Percentiles rank a stretch among this genome's conserved stretches.
Evolutionary conservation across 2,329 filamentous ascomycete species (phyloP).

Genomic region (Exophiala phaeomuriformis): DNA sequence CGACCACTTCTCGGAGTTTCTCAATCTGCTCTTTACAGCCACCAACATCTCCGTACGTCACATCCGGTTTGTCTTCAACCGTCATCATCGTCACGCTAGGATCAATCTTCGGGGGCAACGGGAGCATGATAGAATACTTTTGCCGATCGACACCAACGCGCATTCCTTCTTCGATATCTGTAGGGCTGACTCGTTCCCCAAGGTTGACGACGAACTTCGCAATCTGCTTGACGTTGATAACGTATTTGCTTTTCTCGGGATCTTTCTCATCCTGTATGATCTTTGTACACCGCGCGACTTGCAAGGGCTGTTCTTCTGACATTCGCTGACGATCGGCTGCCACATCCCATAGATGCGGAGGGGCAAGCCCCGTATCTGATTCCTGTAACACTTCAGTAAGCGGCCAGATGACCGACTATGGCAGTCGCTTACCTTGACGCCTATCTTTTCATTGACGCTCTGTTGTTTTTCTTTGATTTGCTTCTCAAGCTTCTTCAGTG

Average conservation of each 20-base stretch:
- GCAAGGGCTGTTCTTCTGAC: slow-evolving; percentile 94
- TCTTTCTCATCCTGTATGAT: slow-evolving; percentile 97
- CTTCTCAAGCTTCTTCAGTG: slow-evolving; percentile 95
- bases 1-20: slow-evolving; percentile 95
- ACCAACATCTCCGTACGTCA: slow-evolving; percentile 97
- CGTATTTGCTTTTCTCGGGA: slow-evolving; percentile 97
- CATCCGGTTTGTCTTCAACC: slow-evolving; percentile 98
- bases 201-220: slow-evolving; percentile 98
- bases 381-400: slow-evolving; percentile 51
- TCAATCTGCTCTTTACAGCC: slow-evolving; percentile 99
- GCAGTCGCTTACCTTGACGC: slow-evolving; percentile 39
- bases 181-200: slow-evolving; percentile 91
- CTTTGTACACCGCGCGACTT: slow-evolving; percentile 97
- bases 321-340: slow-evolving; percentile 97
- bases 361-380: slow-evolving; percentile 95
- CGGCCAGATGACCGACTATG: background rate
- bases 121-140: slow-evolving; percentile 98
- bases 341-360: slow-evolving; percentile 97
- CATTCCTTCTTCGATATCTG: slow-evolving; percentile 99
- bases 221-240: slow-evolving; percentile 99
- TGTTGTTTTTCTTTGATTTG: slow-evolving; percentile 99
- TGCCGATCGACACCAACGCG: slow-evolving; percentile 95
- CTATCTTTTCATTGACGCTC: slow-evolving; percentile 98
- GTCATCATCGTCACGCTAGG: slow-evolving; percentile 99
- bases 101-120: slow-evolving; percentile 95